Evolutionary conservation across 2,329 filamentous ascomycete genomes (phyloP).

Genomic region (Mycogone perniciosa): DNA sequence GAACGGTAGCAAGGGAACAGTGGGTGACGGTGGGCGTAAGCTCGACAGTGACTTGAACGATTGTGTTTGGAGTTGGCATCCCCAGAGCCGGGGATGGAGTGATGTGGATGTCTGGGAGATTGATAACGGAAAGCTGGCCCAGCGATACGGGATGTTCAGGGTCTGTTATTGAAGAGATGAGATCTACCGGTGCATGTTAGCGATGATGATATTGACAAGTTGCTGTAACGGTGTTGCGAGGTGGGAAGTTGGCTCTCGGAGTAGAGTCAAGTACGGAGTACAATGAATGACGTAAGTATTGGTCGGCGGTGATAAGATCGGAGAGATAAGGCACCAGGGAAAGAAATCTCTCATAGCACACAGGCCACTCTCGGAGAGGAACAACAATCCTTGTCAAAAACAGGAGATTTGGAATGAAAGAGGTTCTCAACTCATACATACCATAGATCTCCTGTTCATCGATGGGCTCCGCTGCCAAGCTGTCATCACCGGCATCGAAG

Average conservation of each 20-base stretch:
- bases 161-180: constrained; percentile 91
- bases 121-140: constrained; percentile 89
- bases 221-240: too few species aligned
- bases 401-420: neutral
- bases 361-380: neutral
- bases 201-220: neutral
- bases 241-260: too few species aligned
- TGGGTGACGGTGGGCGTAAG: constrained; percentile 96
- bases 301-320: neutral
- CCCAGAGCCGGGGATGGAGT: constrained; percentile 33
- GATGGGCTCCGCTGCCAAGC: constrained; percentile 70
- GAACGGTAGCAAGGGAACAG: constrained; percentile 92
- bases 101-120: constrained; percentile 88
- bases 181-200: constrained; percentile 49
- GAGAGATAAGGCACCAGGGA: neutral
- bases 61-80: constrained; percentile 44
- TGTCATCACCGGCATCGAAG: constrained; percentile 34
- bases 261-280: too few species aligned
- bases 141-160: constrained; percentile 94
- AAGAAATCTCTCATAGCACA: neutral
- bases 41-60: constrained; percentile 73
- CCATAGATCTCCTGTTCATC: constrained; percentile 97
- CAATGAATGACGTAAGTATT: too few species aligned
- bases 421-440: constrained; percentile 32
- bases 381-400: neutral